Conservation (phyloP, 2,329 filamentous ascomycete species). For the Cladosporium sp. region DNA sequence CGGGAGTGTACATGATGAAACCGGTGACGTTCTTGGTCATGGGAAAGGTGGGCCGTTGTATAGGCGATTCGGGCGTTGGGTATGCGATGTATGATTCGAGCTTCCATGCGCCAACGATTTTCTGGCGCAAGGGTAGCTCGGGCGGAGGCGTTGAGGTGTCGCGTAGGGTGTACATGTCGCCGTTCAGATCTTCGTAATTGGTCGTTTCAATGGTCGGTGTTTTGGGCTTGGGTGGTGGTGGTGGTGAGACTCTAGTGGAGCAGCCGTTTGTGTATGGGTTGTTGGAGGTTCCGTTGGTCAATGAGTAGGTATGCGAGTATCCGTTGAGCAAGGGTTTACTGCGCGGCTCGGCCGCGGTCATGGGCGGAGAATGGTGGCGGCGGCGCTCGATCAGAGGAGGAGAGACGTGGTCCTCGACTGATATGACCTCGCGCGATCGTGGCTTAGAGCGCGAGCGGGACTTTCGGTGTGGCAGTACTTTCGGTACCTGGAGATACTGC, state of each 20-base stretch:
- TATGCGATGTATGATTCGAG: conserved; percentile 37
- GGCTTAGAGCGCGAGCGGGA: conserved; percentile 30
- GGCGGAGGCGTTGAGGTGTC: conserved; percentile 27
- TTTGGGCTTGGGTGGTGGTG: conserved; percentile 10
- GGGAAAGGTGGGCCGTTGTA: conserved; percentile 33
- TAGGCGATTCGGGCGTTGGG: conserved; percentile 31
- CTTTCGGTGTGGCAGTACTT: conserved; percentile 29
- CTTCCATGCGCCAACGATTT: conserved; percentile 34
- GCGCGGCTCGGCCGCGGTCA: conserved; percentile 13
- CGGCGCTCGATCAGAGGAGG: conserved; percentile 19
- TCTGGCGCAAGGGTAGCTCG: conserved; percentile 27
- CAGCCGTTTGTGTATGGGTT: conserved; percentile 15
- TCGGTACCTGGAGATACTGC: conserved; percentile 36
- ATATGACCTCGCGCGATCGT: conserved; percentile 21
- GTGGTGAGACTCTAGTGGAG: not conserved
- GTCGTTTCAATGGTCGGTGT: conserved; percentile 9
- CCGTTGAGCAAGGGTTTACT: conserved; percentile 7
- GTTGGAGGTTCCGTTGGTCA: conserved; percentile 2
- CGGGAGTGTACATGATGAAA: conserved; percentile 37
- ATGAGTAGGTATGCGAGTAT: conserved; percentile 8
- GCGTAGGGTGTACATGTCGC: conserved; percentile 31
- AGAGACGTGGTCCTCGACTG: conserved; percentile 18
- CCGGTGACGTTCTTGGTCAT: conserved; percentile 35
- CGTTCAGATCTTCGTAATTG: conserved; percentile 31
- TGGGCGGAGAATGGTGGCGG: conserved; percentile 20